These are phyloP conservation scores for Onygena corvina DNA, from an alignment of 2,329 filamentous ascomycete species.

Conservation along the genomic window DNA sequence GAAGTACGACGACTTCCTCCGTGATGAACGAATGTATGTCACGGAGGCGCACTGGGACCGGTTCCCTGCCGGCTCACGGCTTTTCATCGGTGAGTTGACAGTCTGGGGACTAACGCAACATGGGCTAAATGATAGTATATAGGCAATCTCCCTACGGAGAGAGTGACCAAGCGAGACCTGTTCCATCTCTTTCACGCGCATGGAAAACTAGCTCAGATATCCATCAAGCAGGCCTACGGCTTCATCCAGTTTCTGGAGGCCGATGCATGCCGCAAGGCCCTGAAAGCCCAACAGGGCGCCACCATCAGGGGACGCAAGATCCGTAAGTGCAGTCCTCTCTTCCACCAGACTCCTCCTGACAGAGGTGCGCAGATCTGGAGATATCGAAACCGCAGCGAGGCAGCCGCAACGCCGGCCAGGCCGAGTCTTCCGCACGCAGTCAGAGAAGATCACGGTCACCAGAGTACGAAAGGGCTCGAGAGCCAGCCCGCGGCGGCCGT, in stretches of 20 bases:
- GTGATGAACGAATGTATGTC: constrained; percentile 40
- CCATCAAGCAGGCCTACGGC: constrained; percentile 90
- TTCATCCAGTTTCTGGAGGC: constrained; percentile 86
- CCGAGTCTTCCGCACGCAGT: constrained; percentile 18
- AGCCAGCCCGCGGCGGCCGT: constrained; percentile 23
- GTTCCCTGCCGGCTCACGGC: constrained; percentile 37
- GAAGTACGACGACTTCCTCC: constrained; percentile 41
- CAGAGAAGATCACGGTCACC: constrained; percentile 52
- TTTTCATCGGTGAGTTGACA: constrained; percentile 37
- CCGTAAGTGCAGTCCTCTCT: constrained; percentile 50
- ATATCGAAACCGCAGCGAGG: constrained; percentile 80
- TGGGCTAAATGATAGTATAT: constrained; percentile 9
- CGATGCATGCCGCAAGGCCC: constrained; percentile 59
- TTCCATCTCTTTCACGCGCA: constrained; percentile 82
- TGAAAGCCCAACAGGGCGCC: constrained; percentile 66
- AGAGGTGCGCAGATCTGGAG: constrained; percentile 60
- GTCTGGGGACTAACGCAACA: background rate
- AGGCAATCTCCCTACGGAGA: constrained; percentile 87
- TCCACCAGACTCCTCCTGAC: background rate
- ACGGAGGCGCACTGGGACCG: constrained; percentile 43
- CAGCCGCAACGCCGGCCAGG: constrained; percentile 47
- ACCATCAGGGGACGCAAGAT: constrained; percentile 84
- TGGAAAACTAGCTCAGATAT: constrained; percentile 83
- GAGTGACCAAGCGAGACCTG: constrained; percentile 84
- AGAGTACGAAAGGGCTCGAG: constrained; percentile 41